A percentile compares a stretch with the other conserved stretches of the same genome.
Evolutionary conservation across 495 filamentous ascomycete genomes (phyloP).

Genomic region (Apodospora peruviana): DNA sequence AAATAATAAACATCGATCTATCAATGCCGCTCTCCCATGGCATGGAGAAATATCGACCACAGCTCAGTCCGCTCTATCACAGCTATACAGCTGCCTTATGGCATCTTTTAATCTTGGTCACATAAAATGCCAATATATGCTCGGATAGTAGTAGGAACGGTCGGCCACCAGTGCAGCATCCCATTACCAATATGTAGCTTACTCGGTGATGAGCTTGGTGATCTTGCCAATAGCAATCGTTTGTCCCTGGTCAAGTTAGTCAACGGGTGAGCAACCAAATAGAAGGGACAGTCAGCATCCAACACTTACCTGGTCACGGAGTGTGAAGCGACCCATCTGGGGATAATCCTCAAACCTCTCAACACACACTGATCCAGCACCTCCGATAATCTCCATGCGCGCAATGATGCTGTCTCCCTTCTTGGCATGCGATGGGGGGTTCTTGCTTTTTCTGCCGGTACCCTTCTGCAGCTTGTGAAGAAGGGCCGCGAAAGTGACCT

Average conservation of each 20-base stretch:
- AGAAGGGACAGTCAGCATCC: background rate
- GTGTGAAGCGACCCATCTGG: slow-evolving; percentile 89
- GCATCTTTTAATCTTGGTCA: background rate
- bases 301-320: slow-evolving; percentile 75
- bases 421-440: slow-evolving; percentile 83
- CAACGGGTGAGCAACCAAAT: slow-evolving; percentile 3
- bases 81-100: too few relatives aligned
- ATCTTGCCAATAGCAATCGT: slow-evolving; percentile 97
- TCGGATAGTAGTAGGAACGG: too few relatives aligned
- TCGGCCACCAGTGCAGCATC: too few relatives aligned
- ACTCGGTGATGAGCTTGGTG: slow-evolving; percentile 66
- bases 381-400: slow-evolving; percentile 76
- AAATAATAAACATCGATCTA: too few relatives aligned
- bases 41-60: too few relatives aligned
- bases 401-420: slow-evolving; percentile 93
- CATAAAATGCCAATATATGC: too few relatives aligned
- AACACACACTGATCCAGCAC: slow-evolving; percentile 81
- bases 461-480: slow-evolving; percentile 96
- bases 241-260: slow-evolving; percentile 63
- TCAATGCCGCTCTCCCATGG: too few relatives aligned
- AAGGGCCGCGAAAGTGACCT: slow-evolving; percentile 80
- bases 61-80: too few relatives aligned
- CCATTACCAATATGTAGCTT: too few relatives aligned
- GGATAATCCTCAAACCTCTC: slow-evolving; percentile 91
- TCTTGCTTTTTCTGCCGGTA: slow-evolving; percentile 88